Conservation (phyloP, 2,329 filamentous ascomycete species). For the Sclerotinia trifoliorum region DNA sequence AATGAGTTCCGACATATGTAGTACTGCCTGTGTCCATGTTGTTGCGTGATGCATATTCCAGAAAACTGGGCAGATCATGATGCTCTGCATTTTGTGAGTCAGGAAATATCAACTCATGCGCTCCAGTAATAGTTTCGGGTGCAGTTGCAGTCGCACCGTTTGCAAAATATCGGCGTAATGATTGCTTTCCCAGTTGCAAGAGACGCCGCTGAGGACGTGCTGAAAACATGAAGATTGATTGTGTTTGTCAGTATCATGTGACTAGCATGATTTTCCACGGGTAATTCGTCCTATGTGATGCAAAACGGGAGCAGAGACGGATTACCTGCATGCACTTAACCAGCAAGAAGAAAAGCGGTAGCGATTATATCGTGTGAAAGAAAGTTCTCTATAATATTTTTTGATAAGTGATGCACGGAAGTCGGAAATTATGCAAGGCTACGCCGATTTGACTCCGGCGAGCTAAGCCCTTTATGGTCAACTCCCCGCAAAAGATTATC, state of each 20-base stretch:
- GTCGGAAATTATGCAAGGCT: conserved; percentile 16
- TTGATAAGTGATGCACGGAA: conserved; percentile 7
- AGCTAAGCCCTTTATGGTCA: background rate
- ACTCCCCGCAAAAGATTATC: background rate
- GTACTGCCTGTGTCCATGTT: conserved; percentile 56
- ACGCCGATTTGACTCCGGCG: background rate
- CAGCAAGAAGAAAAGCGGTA: background rate
- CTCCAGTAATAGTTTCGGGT: background rate
- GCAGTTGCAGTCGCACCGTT: conserved; percentile 24
- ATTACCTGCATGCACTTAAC: conserved; percentile 10
- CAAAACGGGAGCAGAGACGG: conserved; percentile 1
- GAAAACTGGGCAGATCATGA: conserved; percentile 62
- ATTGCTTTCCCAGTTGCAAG: conserved; percentile 29
- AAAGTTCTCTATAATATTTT: background rate
- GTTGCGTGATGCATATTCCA: conserved; percentile 57
- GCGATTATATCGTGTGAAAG: background rate
- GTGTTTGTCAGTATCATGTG: conserved; percentile 23
- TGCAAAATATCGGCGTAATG: conserved; percentile 32
- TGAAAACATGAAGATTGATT: conserved; percentile 29
- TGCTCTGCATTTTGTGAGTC: conserved; percentile 53
- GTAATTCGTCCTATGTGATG: conserved; percentile 3
- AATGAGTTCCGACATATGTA: conserved; percentile 70
- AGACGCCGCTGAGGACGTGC: conserved; percentile 26
- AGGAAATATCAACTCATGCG: conserved; percentile 45
- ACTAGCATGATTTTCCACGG: background rate